Base-by-base conservation (phyloP, 2,329 filamentous ascomycete genomes). In the Fusarium veterinarium region DNA sequence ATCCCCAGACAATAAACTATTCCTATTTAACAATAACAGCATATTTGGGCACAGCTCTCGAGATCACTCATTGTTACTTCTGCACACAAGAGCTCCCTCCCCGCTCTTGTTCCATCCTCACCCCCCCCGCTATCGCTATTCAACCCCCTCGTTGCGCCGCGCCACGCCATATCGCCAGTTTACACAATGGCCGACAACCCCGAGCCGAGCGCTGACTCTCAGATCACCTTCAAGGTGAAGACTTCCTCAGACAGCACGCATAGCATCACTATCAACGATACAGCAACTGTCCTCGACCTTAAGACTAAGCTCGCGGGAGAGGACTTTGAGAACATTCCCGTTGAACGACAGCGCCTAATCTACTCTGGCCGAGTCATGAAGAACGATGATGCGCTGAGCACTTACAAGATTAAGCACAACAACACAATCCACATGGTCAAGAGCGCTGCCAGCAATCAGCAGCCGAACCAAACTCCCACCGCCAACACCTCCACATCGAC, bases 341-440 rank as follows among this genome's bases (percentile, higher is more conserved):
- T 92, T 60, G 94, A 97, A 79, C 91, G 95, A 76, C 95, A 98
- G 84, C 93, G 96, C 69, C 88, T 99, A 72, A 99, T 99, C 84
- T 99, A 98, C 86, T 98, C 95, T 10, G 96, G 96, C 59, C 92
- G 95, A 69, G 95, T 99, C 69, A 91, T 99, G 85, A 99, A 98
- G 86, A 96, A 99, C 81, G 91, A 92, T 66, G 95, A 99, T 77
- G 91, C 93, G 0, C 85, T 99, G 46, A 90, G 88, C 72, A 90
- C 90, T 63, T 97, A 97, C 86, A 98, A 98, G 87, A 95, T 99
- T 83, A 98, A 98, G 87, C 88, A 94, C 73, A 95, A 95, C 72
- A 96, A 98, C 83, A 98, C 95, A 23, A 91, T 99, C 76, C 96
- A 99, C 82, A 89, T 99, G 78, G 96, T 99, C 78, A 98, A 97